A percentile compares a stretch with the other conserved stretches of the same genome.
Conservation (phyloP, 495 filamentous ascomycete genomes). For the Neurospora intermedia region DNA sequence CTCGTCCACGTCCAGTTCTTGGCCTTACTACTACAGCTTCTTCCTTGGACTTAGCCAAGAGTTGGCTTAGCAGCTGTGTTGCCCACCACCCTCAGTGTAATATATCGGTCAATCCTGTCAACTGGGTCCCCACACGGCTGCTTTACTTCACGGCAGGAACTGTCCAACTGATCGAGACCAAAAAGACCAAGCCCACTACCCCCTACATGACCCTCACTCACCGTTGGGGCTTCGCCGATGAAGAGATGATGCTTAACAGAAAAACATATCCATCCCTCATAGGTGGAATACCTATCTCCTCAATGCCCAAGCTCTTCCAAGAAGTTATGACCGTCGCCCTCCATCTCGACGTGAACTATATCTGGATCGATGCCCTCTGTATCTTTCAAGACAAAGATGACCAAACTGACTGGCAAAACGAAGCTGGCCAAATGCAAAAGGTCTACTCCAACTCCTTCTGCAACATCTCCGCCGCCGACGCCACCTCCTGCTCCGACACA, state of each 20-base stretch:
- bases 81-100: neutral
- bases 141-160: neutral
- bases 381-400: neutral
- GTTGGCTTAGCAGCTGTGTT: neutral
- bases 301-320: neutral
- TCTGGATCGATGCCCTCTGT: constrained; percentile 19
- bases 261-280: neutral
- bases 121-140: constrained; percentile 1
- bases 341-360: constrained; percentile 6
- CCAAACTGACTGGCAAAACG: neutral
- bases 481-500: neutral
- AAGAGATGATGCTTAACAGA: neutral
- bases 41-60: neutral
- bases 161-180: constrained; percentile 2
- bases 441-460: constrained; percentile 2
- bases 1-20: neutral
- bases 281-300: neutral
- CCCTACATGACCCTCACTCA: neutral
- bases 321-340: neutral
- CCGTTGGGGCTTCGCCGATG: neutral
- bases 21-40: neutral
- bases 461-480: neutral
- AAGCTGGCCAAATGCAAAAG: neutral
- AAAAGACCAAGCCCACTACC: neutral
- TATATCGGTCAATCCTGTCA: neutral